Percentiles rank a stretch among this genome's conserved stretches.
phyloP scores from a whole-genome alignment of 805 yeast genomes.

The Wickerhamomyces sydowiorum region DNA sequence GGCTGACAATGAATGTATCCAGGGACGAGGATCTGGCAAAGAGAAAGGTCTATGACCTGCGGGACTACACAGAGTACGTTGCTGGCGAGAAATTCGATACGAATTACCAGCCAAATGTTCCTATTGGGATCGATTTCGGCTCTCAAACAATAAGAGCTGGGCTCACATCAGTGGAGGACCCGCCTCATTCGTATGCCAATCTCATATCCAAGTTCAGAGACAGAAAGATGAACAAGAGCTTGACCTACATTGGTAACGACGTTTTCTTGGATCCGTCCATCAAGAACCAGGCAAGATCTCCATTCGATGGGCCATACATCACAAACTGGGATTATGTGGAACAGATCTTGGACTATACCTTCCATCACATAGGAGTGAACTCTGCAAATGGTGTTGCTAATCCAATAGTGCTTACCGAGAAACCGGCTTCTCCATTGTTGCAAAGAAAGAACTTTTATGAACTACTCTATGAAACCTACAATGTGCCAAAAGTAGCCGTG shows the following conservation, averaged over 20 bases:
- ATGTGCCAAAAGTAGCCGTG: constrained; percentile 64
- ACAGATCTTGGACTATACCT: constrained; percentile 73
- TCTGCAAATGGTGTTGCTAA: constrained; percentile 52
- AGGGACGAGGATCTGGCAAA: constrained; percentile 10
- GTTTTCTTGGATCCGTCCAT: constrained; percentile 64
- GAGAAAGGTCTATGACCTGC: constrained; percentile 17
- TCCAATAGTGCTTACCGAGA: constrained; percentile 79
- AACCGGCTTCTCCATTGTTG: constrained; percentile 59
- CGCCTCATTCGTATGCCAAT: constrained; percentile 66
- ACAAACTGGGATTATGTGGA: constrained; percentile 94
- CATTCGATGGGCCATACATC: constrained; percentile 81
- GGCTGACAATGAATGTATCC: background rate
- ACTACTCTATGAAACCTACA: constrained; percentile 77
- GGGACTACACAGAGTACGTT: constrained; percentile 13
- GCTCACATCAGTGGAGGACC: constrained; percentile 36
- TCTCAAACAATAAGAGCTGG: constrained; percentile 57
- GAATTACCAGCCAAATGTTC: constrained; percentile 48
- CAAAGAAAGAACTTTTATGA: constrained; percentile 78
- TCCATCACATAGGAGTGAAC: constrained; percentile 69
- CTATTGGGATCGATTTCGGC: constrained; percentile 90
- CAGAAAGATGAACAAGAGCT: constrained; percentile 53
- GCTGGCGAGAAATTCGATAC: constrained; percentile 40
- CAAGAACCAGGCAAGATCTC: constrained; percentile 63
- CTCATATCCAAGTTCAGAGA: constrained; percentile 73
- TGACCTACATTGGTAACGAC: constrained; percentile 81